Evolutionary conservation across 495 filamentous ascomycete genomes (phyloP), one percentile per base, ranked within the genome.

Genomic region (Talaromyces borbonicus): DNA sequence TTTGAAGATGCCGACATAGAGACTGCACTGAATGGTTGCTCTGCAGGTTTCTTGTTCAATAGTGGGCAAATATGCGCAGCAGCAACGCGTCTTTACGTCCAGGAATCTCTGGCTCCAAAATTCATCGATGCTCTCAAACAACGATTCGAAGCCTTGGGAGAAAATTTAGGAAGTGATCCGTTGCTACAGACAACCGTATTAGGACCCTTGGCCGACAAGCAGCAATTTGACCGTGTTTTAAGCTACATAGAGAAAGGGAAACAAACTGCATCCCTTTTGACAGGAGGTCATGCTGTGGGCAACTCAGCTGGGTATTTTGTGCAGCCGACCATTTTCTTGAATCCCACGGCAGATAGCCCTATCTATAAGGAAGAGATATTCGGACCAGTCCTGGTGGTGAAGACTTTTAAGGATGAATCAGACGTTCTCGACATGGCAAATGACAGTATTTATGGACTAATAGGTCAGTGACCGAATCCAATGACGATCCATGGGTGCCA

Each of bases 331-430:
- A 56, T 77, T 16, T 71, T 75, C 51, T 49, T 68, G 0, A 65
- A 68, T 31, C 65, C 67, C 4, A 74, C 30, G 0, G 65, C 67
- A 19, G 46, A 64, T 8, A 52, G 63, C 8, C 35, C 47, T 3
- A 56, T 72, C 5, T 64, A 63, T 51, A 68, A 57, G n/a, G 63
- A 72, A 29, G 75, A 79, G 52, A 75, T 77, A 20, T 77, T 79
- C 49, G 74, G 74, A 0, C 73, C 74, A 0, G 70, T 77, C 6
- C 59, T 72, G 9, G 62, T 65, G 0, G 43, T 79, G 14, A 63
- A 59, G 45, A 62, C 62, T 4, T 79, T 79, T 58, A 69, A 75
- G 49, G 69, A 65, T 4, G 74, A 79, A 27, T 68, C 73, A 23
- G 74, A 77, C 51, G 69, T 67, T 3, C 57, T 79, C 33, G 31